A percentile compares a stretch with the other conserved stretches of the same genome.
Conservation (phyloP, 139 green algal species). For the Chlamydomonas applanata region DNA sequence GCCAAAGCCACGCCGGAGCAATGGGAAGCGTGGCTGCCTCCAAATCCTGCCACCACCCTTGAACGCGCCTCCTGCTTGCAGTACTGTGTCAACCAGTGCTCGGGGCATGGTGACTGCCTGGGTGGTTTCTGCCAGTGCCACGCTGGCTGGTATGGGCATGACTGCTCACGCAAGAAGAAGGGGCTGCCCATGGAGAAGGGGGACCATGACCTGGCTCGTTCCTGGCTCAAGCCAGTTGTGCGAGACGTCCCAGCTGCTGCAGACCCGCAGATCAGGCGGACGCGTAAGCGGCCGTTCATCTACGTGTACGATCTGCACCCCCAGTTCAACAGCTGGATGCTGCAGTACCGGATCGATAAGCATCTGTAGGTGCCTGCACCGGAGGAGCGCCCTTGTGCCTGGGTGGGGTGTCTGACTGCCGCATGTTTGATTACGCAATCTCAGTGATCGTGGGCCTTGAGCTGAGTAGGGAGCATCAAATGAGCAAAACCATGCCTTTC, state of each 20-base stretch:
- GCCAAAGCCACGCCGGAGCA: no score
- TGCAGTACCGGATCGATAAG: conserved; percentile 43
- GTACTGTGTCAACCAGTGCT: conserved; percentile 56
- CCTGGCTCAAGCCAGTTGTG: conserved; percentile 10
- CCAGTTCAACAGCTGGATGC: conserved; percentile 39
- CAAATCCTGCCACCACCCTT: no score
- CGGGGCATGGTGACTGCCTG: conserved; percentile 48
- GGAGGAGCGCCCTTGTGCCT: no score
- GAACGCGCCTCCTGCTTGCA: neutral
- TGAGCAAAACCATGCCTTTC: no score
- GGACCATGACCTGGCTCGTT: neutral
- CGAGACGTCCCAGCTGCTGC: conserved; percentile 7
- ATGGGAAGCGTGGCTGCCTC: no score
- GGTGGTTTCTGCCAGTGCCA: conserved; percentile 62
- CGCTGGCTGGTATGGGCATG: conserved; percentile 48
- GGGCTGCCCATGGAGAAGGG: neutral
- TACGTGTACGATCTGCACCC: conserved; percentile 49
- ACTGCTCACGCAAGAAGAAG: conserved; percentile 26
- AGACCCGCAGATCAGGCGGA: conserved; percentile 11
- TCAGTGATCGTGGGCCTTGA: no score
- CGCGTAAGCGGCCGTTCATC: conserved; percentile 41
- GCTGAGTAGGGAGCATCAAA: no score
- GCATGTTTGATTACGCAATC: no score
- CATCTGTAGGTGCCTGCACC: neutral
- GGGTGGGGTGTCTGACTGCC: no score